These are phyloP conservation scores for Carex littledalei DNA, from an alignment of 176 grass and related monocot species.

Conservation along the genomic window DNA sequence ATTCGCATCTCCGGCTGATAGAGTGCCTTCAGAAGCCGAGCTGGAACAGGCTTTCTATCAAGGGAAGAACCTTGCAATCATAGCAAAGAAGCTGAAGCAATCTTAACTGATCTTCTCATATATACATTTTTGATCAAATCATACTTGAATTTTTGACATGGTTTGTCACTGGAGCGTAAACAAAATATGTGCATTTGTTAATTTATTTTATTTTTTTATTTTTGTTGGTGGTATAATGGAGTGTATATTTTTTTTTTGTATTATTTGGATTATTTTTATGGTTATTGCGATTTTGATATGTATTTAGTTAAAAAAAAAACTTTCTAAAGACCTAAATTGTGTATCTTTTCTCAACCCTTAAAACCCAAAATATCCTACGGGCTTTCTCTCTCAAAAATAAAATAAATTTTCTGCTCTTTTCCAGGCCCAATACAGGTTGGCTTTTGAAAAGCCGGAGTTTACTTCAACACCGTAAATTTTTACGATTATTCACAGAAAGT, in stretches of 20 bases:
- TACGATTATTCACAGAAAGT: too few relatives aligned
- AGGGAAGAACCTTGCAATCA: slow-evolving; percentile 38
- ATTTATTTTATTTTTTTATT: neutral
- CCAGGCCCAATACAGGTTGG: too few relatives aligned
- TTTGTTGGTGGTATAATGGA: neutral
- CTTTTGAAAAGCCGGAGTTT: too few relatives aligned
- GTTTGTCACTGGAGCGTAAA: neutral
- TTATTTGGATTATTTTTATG: neutral
- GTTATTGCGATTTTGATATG: neutral
- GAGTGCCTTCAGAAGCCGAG: slow-evolving; percentile 15
- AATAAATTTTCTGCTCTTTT: too few relatives aligned
- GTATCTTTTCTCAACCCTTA: too few relatives aligned
- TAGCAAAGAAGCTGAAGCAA: slow-evolving; percentile 47
- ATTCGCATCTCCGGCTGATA: neutral
- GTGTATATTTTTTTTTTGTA: neutral
- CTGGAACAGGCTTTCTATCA: slow-evolving; percentile 33
- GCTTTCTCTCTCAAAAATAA: too few relatives aligned
- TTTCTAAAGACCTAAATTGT: too few relatives aligned
- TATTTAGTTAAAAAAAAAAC: neutral
- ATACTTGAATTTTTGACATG: slow-evolving; percentile 10
- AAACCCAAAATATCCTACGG: too few relatives aligned
- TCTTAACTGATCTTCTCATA: neutral
- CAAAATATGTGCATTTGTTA: neutral
- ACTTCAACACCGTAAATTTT: too few relatives aligned
- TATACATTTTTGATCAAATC: neutral